Conservation (phyloP, 768 basidiomycete species). For the Leccinum longicurvipes region DNA sequence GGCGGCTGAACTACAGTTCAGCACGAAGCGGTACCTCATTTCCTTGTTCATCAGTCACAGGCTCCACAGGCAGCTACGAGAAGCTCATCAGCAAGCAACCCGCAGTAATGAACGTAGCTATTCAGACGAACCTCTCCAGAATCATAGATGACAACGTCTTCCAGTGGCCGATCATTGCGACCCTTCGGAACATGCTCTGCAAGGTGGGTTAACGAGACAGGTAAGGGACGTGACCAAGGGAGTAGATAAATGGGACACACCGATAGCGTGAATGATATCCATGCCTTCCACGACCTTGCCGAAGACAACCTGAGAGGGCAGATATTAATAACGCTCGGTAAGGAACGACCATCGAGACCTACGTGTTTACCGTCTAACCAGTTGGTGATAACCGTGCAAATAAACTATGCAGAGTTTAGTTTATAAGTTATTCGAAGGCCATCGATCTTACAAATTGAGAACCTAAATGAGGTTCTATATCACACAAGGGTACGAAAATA, state of each 20-base stretch:
- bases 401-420: slow-evolving; percentile 59
- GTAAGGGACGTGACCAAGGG: not conserved
- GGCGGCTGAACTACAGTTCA: slow-evolving; percentile 95
- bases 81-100: slow-evolving; percentile 1
- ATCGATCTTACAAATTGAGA: slow-evolving; percentile 76
- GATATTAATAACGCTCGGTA: not conserved
- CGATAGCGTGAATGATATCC: slow-evolving; percentile 77
- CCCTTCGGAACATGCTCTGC: slow-evolving; percentile 75
- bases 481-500: not conserved
- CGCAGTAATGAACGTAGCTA: slow-evolving; percentile 11
- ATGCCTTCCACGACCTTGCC: slow-evolving; percentile 91
- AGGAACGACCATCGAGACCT: slow-evolving; percentile 18
- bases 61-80: slow-evolving; percentile 50
- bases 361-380: slow-evolving; percentile 94
- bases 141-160: slow-evolving; percentile 77
- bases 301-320: slow-evolving; percentile 71
- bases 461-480: slow-evolving; percentile 40
- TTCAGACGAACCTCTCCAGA: slow-evolving; percentile 73
- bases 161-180: slow-evolving; percentile 63
- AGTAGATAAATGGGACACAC: slow-evolving; percentile 39
- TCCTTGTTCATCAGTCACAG: slow-evolving; percentile 57
- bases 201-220: slow-evolving; percentile 8
- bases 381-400: slow-evolving; percentile 80
- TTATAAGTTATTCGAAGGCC: not conserved
- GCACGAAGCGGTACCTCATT: slow-evolving; percentile 91